Base-by-base conservation (phyloP, 2,329 filamentous ascomycete genomes). In the Colletotrichum noveboracense region DNA sequence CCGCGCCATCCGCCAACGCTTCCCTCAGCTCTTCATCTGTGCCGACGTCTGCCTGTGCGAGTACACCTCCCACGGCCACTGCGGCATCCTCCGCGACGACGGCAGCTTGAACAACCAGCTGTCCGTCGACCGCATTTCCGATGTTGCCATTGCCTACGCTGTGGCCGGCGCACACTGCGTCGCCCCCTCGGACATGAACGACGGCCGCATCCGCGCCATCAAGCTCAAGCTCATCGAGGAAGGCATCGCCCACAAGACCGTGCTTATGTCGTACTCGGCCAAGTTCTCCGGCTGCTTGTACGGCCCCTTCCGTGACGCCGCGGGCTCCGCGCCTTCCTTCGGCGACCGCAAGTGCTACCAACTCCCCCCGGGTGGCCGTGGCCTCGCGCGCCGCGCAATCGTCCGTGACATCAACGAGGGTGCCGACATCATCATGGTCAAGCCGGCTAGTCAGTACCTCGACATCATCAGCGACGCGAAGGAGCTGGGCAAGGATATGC, bases 371-470 rank as follows among this genome's bases (percentile, higher is more conserved):
- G 96, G 96, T 76, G 97, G 96, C 30, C 94, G 97, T 66, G 97
- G 97, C 38, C 92, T 99, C 60, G 97, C 97, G 18, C 93, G 97
- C 78, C 92, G 97, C 79, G 97, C 97, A 65, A 98, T 99, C 78
- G 88, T 92, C 55, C 92, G 97, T 79, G 97, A 99, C 83, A 96
- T 99, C 79, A 91, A 90, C 78, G 97, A 99, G 86, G 97, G 97
- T 30, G 97, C 97, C 24, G 97, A 99, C 82, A 95, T 98, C 79
- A 98, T 99, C 86, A 98, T 99, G 96, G 97, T 99, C 77, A 99
- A 99, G 89, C 97, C 97, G 3, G 97, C 97, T 12, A 94, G 94
- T 80, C 95, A 96, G 85, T 99, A 98, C 84, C 90, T 99, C 61
- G 97, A 99, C 85, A 98, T 99, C 81, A 98, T 99, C 84, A 95